phyloP scores from a whole-genome alignment of 2,329 filamentous ascomycete species.

The Xylariaceae sp. region DNA sequence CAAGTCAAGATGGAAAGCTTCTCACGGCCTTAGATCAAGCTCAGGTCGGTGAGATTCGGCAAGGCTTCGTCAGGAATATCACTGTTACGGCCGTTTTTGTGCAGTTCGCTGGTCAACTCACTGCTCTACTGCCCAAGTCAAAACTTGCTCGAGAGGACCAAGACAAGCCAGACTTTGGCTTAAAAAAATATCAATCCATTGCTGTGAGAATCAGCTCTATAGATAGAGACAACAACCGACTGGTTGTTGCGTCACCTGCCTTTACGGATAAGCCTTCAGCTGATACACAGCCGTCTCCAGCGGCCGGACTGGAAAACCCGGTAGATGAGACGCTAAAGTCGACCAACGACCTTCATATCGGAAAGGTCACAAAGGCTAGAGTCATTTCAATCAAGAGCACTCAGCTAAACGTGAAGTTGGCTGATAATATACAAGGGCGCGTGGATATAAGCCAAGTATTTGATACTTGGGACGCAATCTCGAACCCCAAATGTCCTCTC shows the following conservation, averaged over 20 bases:
- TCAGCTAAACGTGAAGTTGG: slow-evolving; percentile 85
- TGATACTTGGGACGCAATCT: slow-evolving; percentile 81
- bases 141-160: slow-evolving; percentile 69
- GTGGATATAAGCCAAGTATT: slow-evolving; percentile 90
- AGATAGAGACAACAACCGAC: slow-evolving; percentile 65
- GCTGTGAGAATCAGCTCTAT: slow-evolving; percentile 67
- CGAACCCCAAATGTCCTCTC: slow-evolving; percentile 77
- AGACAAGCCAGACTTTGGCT: slow-evolving; percentile 68
- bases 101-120: slow-evolving; percentile 76
- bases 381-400: slow-evolving; percentile 85
- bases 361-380: slow-evolving; percentile 69
- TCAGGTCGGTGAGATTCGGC: slow-evolving; percentile 61
- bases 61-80: slow-evolving; percentile 82
- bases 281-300: slow-evolving; percentile 31
- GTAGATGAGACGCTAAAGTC: slow-evolving; percentile 61
- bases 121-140: slow-evolving; percentile 74
- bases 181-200: slow-evolving; percentile 72
- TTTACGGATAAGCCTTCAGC: slow-evolving; percentile 42
- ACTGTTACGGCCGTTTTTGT: slow-evolving; percentile 78
- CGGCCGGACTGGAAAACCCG: slow-evolving; percentile 40
- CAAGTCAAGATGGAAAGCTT: slow-evolving; percentile 66
- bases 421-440: slow-evolving; percentile 85
- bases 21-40: slow-evolving; percentile 69
- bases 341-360: slow-evolving; percentile 69
- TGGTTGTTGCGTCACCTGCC: slow-evolving; percentile 51